Evolutionary conservation across 1,139 yeast species (phyloP).

Genomic region (Zygosaccharomyces pseudobailii): DNA sequence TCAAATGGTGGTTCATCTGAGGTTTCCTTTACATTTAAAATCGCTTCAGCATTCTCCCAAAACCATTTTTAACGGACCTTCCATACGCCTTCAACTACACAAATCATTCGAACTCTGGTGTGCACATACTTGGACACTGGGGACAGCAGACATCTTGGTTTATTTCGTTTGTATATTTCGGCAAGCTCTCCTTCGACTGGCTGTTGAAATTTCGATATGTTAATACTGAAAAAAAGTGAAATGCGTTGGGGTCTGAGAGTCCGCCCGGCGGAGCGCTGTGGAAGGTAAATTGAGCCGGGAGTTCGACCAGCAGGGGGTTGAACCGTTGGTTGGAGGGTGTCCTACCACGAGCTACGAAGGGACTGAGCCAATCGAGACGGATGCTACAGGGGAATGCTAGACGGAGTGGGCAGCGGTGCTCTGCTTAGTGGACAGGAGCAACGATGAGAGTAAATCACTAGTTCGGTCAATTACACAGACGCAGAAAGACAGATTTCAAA

Average conservation of each 20-base stretch:
- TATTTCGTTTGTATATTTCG: slow-evolving; percentile 17
- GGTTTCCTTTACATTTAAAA: background rate
- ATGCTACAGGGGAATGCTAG: background rate
- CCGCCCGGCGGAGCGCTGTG: background rate
- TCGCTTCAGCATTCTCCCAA: background rate
- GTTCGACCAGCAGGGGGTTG: background rate
- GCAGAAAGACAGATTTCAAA: background rate
- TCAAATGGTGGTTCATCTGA: background rate
- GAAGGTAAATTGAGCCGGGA: background rate
- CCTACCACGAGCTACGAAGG: too few species aligned
- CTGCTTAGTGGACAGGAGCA: background rate
- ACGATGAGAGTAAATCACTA: background rate
- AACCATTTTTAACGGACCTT: too few species aligned
- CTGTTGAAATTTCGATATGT: slow-evolving; percentile 2
- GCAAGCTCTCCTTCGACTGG: slow-evolving; percentile 6
- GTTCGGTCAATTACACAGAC: background rate
- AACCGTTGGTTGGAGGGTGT: too few species aligned
- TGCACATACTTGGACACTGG: slow-evolving; percentile 65
- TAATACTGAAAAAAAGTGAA: slow-evolving; percentile 1
- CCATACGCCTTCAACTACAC: background rate
- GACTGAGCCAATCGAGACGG: background rate
- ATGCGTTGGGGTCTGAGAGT: background rate
- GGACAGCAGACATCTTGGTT: slow-evolving; percentile 47
- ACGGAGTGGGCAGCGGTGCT: background rate
- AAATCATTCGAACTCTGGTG: background rate